A percentile compares a stretch with the other conserved stretches of the same genome.
Conservation (phyloP, 345 rosid species). For the Syzygium aromaticum region DNA sequence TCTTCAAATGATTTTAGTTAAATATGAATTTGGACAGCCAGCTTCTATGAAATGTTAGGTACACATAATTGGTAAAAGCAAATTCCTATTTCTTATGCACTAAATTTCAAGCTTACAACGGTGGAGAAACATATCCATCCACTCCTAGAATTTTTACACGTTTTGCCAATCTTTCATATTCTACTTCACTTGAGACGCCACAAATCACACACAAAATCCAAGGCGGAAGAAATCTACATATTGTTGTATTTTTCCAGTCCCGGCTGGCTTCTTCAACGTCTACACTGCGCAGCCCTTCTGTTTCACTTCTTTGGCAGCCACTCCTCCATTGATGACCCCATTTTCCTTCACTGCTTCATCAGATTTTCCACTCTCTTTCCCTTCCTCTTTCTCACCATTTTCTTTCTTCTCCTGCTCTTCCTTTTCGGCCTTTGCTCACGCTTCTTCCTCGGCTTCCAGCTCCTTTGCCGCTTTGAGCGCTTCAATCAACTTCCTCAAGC, state of each 20-base stretch:
- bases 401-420: not conserved
- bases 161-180: not conserved
- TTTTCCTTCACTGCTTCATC: not conserved
- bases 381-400: not conserved
- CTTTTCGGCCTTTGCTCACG: not conserved
- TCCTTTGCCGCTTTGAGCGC: not conserved
- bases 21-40: not conserved
- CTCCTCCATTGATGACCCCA: not conserved
- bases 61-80: not conserved
- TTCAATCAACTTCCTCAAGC: constrained; percentile 2
- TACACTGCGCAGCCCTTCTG: not conserved
- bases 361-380: not conserved
- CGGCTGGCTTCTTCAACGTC: not conserved
- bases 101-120: not conserved
- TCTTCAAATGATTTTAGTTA: not conserved
- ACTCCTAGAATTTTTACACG: not conserved
- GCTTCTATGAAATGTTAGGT: not conserved
- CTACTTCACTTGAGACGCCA: not conserved
- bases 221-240: not conserved
- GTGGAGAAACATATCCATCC: not conserved
- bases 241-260: not conserved
- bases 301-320: not conserved
- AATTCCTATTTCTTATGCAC: not conserved
- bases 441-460: constrained; percentile 2
- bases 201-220: not conserved